These are phyloP conservation scores for Eucalyptus grandis DNA, from an alignment of 345 rosid species.

Conservation along the genomic window DNA sequence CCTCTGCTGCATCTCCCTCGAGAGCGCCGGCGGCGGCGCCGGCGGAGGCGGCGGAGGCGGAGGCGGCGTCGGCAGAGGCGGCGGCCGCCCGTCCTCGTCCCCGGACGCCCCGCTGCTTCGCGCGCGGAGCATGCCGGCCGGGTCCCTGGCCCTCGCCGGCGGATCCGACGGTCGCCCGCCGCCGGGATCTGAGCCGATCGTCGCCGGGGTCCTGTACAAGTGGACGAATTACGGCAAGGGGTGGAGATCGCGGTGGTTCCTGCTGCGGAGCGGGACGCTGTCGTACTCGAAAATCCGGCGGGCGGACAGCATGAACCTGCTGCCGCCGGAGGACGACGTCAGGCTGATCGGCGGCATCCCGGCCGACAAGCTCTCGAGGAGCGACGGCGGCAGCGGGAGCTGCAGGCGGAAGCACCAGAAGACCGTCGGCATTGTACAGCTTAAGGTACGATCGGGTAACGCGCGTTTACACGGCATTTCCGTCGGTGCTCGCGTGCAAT, in stretches of 20 bases:
- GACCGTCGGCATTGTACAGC: slow-evolving; percentile 71
- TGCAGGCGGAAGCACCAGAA: slow-evolving; percentile 40
- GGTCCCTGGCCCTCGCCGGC: not conserved
- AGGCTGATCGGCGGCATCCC: slow-evolving; percentile 73
- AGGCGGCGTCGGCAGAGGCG: slow-evolving; percentile 27
- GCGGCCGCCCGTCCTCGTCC: not conserved
- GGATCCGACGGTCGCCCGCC: slow-evolving; percentile 25
- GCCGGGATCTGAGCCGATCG: slow-evolving; percentile 54
- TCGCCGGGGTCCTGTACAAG: slow-evolving; percentile 80
- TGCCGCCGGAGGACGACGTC: slow-evolving; percentile 40
- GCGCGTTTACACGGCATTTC: not conserved
- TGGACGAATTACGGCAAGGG: slow-evolving; percentile 99
- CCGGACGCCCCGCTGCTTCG: slow-evolving; percentile 43
- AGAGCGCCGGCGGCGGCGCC: slow-evolving; percentile 54
- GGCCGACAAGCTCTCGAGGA: slow-evolving; percentile 35
- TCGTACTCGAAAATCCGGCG: slow-evolving; percentile 79
- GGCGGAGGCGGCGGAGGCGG: not conserved
- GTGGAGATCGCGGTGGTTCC: slow-evolving; percentile 97
- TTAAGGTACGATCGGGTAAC: slow-evolving; percentile 41
- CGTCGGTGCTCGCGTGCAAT: not conserved
- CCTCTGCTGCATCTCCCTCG: slow-evolving; percentile 78
- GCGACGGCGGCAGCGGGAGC: slow-evolving; percentile 41
- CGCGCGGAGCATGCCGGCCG: slow-evolving; percentile 62
- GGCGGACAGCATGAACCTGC: slow-evolving; percentile 43
- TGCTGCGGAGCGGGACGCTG: slow-evolving; percentile 63